Conservation (phyloP, 345 rosid species). For the Euclidium syriacum region DNA sequence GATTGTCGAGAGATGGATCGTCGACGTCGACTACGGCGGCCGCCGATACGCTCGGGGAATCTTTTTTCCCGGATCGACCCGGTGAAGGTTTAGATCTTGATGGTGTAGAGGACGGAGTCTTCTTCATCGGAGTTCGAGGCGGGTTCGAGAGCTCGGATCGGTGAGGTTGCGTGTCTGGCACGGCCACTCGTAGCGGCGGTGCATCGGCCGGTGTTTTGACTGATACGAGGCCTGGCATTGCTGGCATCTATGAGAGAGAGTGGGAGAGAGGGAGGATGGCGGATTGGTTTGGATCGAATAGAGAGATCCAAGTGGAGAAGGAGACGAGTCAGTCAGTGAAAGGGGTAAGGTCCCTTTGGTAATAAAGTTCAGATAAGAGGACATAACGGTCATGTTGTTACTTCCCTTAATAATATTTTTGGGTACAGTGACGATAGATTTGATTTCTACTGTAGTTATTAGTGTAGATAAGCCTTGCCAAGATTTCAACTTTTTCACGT, state of each 20-base stretch:
- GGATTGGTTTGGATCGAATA: constrained; percentile 13
- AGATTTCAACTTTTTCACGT: no score
- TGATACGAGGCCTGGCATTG: constrained; percentile 92
- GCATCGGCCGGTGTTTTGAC: constrained; percentile 77
- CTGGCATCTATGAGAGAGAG: constrained; percentile 1
- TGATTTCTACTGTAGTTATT: no score
- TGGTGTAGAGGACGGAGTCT: constrained; percentile 68
- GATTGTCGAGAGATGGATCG: constrained; percentile 81
- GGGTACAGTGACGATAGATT: no score
- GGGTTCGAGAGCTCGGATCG: constrained; percentile 36
- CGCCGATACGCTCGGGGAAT: constrained; percentile 40
- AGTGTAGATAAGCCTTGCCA: no score
- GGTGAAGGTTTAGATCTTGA: constrained; percentile 89
- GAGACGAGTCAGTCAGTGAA: constrained; percentile 33
- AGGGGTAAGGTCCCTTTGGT: constrained; percentile 19
- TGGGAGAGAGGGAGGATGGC: not conserved
- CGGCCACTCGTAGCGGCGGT: constrained; percentile 57
- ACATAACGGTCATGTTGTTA: constrained; percentile 17
- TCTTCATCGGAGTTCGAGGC: constrained; percentile 47
- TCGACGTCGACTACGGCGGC: constrained; percentile 32
- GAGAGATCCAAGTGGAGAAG: constrained; percentile 21
- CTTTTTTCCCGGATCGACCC: constrained; percentile 58
- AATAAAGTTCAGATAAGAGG: not conserved
- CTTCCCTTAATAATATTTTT: not conserved
- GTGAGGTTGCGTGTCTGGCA: constrained; percentile 49